These are phyloP conservation scores for Rhododendron ferrugineum DNA, from an alignment of 148 eudicot genomes.

Conservation along the genomic window DNA sequence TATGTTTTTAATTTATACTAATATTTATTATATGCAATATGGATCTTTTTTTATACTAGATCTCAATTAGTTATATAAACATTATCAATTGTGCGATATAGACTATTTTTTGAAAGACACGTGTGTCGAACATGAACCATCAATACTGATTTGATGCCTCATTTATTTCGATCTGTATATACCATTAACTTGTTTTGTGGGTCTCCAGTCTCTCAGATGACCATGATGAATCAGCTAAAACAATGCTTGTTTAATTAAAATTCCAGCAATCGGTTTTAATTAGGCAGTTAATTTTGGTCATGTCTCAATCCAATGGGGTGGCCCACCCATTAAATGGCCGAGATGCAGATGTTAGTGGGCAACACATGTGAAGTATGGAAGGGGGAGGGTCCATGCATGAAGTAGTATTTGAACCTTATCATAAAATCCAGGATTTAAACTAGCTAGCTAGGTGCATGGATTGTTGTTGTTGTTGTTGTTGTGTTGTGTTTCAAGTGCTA, in stretches of 20 bases:
- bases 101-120: too few relatives aligned
- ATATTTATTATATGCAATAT: too few relatives aligned
- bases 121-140: too few relatives aligned
- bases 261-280: not conserved
- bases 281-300: not conserved
- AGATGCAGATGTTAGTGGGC: constrained; percentile 35
- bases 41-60: too few relatives aligned
- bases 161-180: constrained; percentile 3
- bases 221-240: not conserved
- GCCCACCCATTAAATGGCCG: constrained; percentile 32
- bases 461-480: not conserved
- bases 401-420: constrained; percentile 9
- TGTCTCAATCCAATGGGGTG: constrained; percentile 21
- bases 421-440: not conserved
- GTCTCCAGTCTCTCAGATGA: not conserved
- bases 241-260: constrained; percentile 4
- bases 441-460: not conserved
- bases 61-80: too few relatives aligned
- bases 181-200: constrained; percentile 11
- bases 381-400: constrained; percentile 21
- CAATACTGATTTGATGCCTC: constrained; percentile 12
- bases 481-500: too few relatives aligned
- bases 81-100: too few relatives aligned
- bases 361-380: constrained; percentile 35
- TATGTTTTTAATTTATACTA: too few relatives aligned